Percentiles rank a stretch among this genome's conserved stretches.
phyloP scores from a whole-genome alignment of 441 rosid genomes.

The Corymbia citriodora region DNA sequence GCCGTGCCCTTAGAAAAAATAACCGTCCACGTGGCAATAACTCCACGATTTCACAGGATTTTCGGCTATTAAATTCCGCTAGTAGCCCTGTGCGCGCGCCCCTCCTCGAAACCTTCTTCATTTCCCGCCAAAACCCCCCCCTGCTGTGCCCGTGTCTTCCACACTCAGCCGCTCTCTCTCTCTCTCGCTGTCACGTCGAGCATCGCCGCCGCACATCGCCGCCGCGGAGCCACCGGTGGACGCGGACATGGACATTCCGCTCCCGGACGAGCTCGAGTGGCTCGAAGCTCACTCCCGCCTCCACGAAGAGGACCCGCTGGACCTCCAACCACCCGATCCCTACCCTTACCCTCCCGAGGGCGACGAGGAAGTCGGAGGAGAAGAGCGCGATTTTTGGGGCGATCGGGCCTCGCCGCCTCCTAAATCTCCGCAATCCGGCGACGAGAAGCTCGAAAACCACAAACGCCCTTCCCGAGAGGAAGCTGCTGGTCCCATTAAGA shows the following conservation, averaged over 20 bases:
- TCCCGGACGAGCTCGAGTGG: conserved; percentile 87
- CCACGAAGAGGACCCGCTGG: conserved; percentile 34
- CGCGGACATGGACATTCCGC: conserved; percentile 63
- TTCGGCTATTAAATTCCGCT: neutral
- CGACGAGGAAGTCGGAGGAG: conserved; percentile 5
- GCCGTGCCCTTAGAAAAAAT: neutral
- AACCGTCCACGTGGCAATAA: neutral
- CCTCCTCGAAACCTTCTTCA: neutral
- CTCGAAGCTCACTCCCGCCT: conserved; percentile 63
- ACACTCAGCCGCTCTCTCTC: neutral
- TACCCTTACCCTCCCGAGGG: neutral
- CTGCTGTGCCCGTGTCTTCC: neutral
- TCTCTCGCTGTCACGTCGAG: neutral
- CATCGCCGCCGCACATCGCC: neutral
- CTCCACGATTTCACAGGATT: neutral
- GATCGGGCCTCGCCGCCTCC: conserved; percentile 8
- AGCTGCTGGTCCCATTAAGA: conserved; percentile 22
- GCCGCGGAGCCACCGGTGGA: conserved; percentile 14
- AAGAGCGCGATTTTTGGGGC: neutral
- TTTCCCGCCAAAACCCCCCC: neutral
- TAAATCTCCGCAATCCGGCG: conserved; percentile 16
- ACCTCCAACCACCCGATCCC: conserved; percentile 27
- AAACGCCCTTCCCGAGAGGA: conserved; percentile 46
- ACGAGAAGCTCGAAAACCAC: conserved; percentile 14
- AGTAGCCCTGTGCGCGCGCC: neutral